Evolutionary conservation across 345 rosid species (phyloP), one percentile per base, ranked within the genome.

Genomic region (Erysimum cheiranthoides): DNA sequence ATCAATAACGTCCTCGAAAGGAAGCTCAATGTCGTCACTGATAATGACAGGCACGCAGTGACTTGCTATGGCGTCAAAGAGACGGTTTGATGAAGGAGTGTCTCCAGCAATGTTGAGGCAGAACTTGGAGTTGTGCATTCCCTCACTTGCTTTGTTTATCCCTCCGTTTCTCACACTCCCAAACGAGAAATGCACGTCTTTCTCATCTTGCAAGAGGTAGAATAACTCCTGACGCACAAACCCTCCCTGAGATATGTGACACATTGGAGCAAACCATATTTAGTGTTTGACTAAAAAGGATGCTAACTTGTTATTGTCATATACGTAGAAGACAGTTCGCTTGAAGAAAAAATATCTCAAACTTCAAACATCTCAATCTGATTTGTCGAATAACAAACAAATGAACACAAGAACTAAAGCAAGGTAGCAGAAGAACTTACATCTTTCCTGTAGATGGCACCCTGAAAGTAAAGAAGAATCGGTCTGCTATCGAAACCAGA

Each of bases 21-120:
- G 99, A 54, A 95, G 94, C 86, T 95, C 99, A 21, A 95, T 95
- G 11, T 90, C 93, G 18, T 95, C 99, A 7, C 99, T 95, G 81
- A 93, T 90, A 54, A 95, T 88, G 73, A 95, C 98, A 1, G 97
- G 99, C 14, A 95, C 92, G 8, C 99, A 95, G 69, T 95, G 99
- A 80, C 99, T 95, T 2, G 88, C 99, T 47, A 93, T 91, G 71
- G 99, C 97, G 50, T 95, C 99, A 34, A 95, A 95, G 59, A 95
- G 90, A 42, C 98, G 94, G 78, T 92, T 95, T 14, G 98, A 90
- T 14, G 96, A 95, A 64, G 99, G 99, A 6, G 99, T 95, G 76
- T 95, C 99, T 2, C 99, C 99, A 1, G 98, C 99, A 54, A 95
- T 90, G 84, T 93, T 93, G 82, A 96, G 96, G 79, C 99, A 96